These are phyloP conservation scores for Bruguiera sexangula DNA, from an alignment of 345 rosid species.

Conservation along the genomic window DNA sequence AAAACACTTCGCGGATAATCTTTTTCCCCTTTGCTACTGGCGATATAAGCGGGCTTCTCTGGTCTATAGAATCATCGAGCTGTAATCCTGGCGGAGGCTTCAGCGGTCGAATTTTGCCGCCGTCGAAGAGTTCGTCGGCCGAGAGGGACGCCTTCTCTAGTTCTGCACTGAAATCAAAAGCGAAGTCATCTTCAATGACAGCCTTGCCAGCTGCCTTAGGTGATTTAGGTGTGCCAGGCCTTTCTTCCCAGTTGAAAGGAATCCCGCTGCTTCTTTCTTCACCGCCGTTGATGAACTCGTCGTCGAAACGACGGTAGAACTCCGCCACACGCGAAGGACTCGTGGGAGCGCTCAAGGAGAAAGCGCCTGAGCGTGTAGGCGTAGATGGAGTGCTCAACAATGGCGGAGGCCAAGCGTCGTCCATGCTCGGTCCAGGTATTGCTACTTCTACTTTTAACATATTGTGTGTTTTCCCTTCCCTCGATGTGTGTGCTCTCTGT, in stretches of 20 bases:
- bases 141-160: conserved; percentile 17
- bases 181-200: conserved; percentile 17
- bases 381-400: conserved; percentile 62
- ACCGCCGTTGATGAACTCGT: conserved; percentile 13
- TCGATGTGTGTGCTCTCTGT: background rate
- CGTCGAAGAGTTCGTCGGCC: conserved; percentile 31
- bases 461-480: background rate
- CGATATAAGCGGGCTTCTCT: conserved; percentile 29
- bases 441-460: conserved; percentile 41
- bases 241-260: conserved; percentile 8
- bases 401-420: conserved; percentile 37
- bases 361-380: conserved; percentile 52
- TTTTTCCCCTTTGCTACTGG: conserved; percentile 49
- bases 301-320: conserved; percentile 47
- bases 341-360: conserved; percentile 68
- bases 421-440: conserved; percentile 41
- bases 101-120: conserved; percentile 22
- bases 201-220: background rate
- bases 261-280: background rate
- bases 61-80: conserved; percentile 14
- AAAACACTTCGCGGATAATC: conserved; percentile 48
- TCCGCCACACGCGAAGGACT: conserved; percentile 63
- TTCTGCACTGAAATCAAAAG: conserved; percentile 28
- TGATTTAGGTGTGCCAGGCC: conserved; percentile 4
- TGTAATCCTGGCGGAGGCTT: conserved; percentile 43